Evolutionary conservation across 345 rosid genomes (phyloP).

Genomic region (Eucalyptus regnans): DNA sequence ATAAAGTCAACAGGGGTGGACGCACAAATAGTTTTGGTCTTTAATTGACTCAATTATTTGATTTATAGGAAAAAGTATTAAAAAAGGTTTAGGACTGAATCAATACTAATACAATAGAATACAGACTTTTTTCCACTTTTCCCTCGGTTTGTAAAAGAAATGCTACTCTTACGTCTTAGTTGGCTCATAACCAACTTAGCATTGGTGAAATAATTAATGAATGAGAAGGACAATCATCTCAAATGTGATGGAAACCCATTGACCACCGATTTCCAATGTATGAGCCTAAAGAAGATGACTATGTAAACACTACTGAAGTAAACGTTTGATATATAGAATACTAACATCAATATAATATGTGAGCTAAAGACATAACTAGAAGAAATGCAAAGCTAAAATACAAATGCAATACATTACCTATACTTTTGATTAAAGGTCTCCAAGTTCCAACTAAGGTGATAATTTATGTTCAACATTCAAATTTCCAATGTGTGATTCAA

Average conservation of each 20-base stretch:
- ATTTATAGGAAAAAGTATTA: not conserved
- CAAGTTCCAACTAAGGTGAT: not conserved
- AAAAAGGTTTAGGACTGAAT: fast-evolving
- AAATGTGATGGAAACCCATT: not conserved
- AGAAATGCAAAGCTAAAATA: not conserved
- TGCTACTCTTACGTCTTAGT: not conserved
- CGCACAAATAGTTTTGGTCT: not conserved
- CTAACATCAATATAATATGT: not conserved
- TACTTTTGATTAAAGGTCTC: not conserved
- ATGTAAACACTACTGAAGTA: not conserved
- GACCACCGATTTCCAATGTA: not conserved
- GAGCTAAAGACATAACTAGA: not conserved
- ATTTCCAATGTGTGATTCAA: not conserved
- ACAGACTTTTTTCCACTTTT: fast-evolving
- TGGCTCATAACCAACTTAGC: not conserved
- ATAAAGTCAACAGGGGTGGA: not conserved
- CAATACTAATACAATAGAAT: too few species aligned
- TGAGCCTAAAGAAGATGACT: not conserved
- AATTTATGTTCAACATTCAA: not conserved
- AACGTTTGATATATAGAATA: not conserved
- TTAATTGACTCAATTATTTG: not conserved
- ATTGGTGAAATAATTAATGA: not conserved
- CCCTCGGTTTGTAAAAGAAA: not conserved
- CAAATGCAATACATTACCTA: not conserved
- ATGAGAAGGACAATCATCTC: not conserved